Base-by-base conservation (phyloP, 179 eudicot species). In the Beta macrorhiza region DNA sequence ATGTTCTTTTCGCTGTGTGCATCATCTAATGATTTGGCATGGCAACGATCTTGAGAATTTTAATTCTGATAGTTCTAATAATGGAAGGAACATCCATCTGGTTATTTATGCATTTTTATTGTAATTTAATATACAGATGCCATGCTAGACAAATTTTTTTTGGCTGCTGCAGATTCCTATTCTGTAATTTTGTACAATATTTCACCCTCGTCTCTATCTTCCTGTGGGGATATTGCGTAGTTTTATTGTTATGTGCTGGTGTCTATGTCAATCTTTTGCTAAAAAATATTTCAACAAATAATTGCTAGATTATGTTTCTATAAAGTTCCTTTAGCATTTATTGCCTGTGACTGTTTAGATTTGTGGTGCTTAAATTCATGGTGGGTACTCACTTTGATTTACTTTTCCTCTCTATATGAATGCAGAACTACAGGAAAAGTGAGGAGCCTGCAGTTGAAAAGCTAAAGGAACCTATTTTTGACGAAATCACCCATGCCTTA, bases 391-490 rank as follows among this genome's bases (percentile, higher is more conserved):
- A 74, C 53, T 74, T 65, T 51, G 52, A 20, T 47, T 47, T 58
- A 65, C 67, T 61, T 67, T 63, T 11, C 73, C 45, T 83, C 55
- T 65, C 19, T 17, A 12, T 76, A 29, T 82, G 74, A 74, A 67
- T 90, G 83, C 82, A 96, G 99, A 87, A 89, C 29, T 89, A 86
- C 73, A 87, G 93, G 83, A 83, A 89, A 88, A 90, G 82, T 81
- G 92, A 91, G 90, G 92, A 88, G 85, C 99, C 99, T 64, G 85
- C 86, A 73, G 98, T 93, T 64, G 84, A 90, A 82, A 96, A 92
- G 87, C 90, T 92, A 47, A 94, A 91, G 89, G 96, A 88, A 82
- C 99, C 99, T 69, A 69, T 91, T 44, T 84, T 92, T 62, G 88
- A 91, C 80, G 95, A 94, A 79, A 88, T 96, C 68, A 78, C 93